Conservation (phyloP, 257 asterid species). For the Prunella vulgaris region DNA sequence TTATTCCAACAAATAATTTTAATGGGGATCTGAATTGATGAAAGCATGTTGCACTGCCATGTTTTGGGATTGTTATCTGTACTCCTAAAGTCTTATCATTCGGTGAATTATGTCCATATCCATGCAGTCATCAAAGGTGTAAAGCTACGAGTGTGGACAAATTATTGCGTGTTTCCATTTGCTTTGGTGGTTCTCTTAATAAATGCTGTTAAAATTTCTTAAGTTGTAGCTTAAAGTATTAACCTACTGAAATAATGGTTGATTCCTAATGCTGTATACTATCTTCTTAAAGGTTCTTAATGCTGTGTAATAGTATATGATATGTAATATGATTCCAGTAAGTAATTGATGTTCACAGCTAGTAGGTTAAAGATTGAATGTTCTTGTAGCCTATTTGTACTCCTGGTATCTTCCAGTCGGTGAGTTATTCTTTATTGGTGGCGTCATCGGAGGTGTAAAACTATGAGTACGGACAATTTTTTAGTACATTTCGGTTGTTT, state of each 20-base stretch:
- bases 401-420: not conserved
- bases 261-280: not conserved
- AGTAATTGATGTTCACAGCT: not conserved
- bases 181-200: constrained; percentile 1
- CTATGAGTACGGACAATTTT: not conserved
- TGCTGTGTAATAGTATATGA: no score
- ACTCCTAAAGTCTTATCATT: not conserved
- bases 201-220: constrained; percentile 8
- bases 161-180: constrained; percentile 6
- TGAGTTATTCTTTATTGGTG: constrained; percentile 10
- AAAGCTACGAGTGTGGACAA: not conserved
- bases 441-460: constrained; percentile 22
- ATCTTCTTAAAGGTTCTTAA: no score
- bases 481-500: constrained; percentile 12
- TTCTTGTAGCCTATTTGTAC: not conserved
- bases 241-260: not conserved
- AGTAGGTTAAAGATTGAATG: not conserved
- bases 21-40: not conserved
- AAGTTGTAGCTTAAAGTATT: not conserved
- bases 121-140: constrained; percentile 23
- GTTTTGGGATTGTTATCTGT: not conserved
- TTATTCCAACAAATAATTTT: constrained; percentile 4
- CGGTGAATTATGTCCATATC: constrained; percentile 11
- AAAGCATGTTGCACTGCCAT: constrained; percentile 9
- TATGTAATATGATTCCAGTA: not conserved